Evolutionary conservation across 1,139 yeast species (phyloP).

Genomic region (Geotrichum candidum): DNA sequence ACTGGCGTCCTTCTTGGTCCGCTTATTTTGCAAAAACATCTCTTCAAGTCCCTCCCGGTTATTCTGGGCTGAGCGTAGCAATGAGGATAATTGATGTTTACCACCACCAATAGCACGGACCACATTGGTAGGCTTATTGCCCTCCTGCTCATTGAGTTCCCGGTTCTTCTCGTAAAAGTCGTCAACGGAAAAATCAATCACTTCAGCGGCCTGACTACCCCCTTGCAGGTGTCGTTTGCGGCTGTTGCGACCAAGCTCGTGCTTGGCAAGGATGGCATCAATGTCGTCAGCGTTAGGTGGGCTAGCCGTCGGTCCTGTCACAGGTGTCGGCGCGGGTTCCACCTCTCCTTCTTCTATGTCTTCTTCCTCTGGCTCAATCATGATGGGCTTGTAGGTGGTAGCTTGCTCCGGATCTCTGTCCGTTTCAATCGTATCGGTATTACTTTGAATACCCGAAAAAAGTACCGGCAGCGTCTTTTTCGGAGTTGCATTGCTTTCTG

Average conservation of each 20-base stretch:
- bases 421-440: not conserved
- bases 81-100: conserved; percentile 29
- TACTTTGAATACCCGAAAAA: not conserved
- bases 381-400: conserved; percentile 17
- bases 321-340: not conserved
- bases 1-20: conserved; percentile 25
- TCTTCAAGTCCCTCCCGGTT: conserved; percentile 32
- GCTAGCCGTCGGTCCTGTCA: not conserved
- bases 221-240: conserved; percentile 3
- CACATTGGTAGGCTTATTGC: conserved; percentile 22
- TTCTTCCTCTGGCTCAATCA: conserved; percentile 14
- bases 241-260: conserved; percentile 10
- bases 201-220: conserved; percentile 8
- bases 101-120: conserved; percentile 30
- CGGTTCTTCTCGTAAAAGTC: conserved; percentile 28
- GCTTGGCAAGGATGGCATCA: conserved; percentile 7
- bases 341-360: conserved; percentile 4
- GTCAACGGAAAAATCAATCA: conserved; percentile 30
- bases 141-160: conserved; percentile 24
- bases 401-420: not conserved
- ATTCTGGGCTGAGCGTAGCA: conserved; percentile 29
- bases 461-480: not conserved
- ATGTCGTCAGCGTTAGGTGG: not conserved
- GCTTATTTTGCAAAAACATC: conserved; percentile 23
- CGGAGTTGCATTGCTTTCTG: not conserved